These are phyloP conservation scores for Arthrobotrys sinensis DNA, from an alignment of 2,329 filamentous ascomycete species.

Conservation along the genomic window DNA sequence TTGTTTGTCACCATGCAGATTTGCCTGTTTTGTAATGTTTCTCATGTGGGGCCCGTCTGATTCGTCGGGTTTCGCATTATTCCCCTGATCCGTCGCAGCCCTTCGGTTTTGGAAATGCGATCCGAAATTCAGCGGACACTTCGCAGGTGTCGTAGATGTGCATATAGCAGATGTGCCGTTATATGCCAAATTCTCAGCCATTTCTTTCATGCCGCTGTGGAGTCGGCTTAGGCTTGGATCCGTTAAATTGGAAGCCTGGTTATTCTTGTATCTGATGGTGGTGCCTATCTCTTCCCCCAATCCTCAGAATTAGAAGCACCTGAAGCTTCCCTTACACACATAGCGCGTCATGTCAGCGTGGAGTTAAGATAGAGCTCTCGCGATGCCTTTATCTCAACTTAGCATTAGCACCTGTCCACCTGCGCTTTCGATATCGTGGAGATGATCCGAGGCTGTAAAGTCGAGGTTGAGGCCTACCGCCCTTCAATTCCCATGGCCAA, in stretches of 20 bases:
- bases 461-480: constrained; percentile 53
- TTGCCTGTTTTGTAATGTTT: constrained; percentile 45
- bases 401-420: constrained; percentile 53
- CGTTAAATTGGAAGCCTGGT: constrained; percentile 22
- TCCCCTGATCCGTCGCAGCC: constrained; percentile 56
- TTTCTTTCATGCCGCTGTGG: constrained; percentile 45
- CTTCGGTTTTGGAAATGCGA: constrained; percentile 57
- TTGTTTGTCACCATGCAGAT: constrained; percentile 28
- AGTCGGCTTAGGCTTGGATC: constrained; percentile 30
- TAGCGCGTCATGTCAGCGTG: constrained; percentile 58
- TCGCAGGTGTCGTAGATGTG: constrained; percentile 42
- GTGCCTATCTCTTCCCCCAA: constrained; percentile 35
- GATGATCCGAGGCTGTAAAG: constrained; percentile 58
- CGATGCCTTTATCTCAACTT: constrained; percentile 54
- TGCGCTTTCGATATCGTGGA: constrained; percentile 57
- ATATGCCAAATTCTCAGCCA: constrained; percentile 46
- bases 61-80: constrained; percentile 51
- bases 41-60: constrained; percentile 40
- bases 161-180: constrained; percentile 51
- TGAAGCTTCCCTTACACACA: constrained; percentile 38
- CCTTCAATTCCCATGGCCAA: constrained; percentile 44
- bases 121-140: constrained; percentile 56
- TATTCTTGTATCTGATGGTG: constrained; percentile 29
- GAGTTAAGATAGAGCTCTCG: constrained; percentile 47
- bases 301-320: constrained; percentile 16